These are phyloP conservation scores for Agrocybe pediades DNA, from an alignment of 768 basidiomycete genomes.

Conservation along the genomic window DNA sequence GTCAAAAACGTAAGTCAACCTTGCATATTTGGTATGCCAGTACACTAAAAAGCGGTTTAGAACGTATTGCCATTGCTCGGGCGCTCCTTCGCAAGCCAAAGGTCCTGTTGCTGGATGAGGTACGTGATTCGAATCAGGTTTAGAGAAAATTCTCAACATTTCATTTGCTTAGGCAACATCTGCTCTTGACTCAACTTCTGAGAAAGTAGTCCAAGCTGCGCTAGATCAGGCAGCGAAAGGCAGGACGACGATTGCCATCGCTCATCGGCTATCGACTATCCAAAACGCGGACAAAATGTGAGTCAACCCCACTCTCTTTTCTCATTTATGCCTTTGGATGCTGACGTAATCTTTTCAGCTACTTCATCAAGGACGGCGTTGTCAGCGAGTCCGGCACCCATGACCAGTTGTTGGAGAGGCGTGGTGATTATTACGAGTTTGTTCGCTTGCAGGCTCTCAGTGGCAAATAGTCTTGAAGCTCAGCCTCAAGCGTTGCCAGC, in stretches of 20 bases:
- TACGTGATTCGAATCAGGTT: too few species aligned
- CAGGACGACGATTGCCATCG: constrained; percentile 92
- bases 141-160: constrained; percentile 1
- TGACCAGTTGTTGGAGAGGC: constrained; percentile 66
- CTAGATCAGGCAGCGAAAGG: constrained; percentile 91
- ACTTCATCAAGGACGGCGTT: constrained; percentile 84
- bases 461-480: too few species aligned
- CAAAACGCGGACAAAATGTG: constrained; percentile 90
- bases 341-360: constrained; percentile 42
- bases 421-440: constrained; percentile 32
- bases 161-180: constrained; percentile 62
- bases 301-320: constrained; percentile 23
- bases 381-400: constrained; percentile 88
- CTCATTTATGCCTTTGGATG: not conserved
- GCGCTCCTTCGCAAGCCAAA: constrained; percentile 91
- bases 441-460: not conserved
- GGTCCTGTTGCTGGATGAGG: constrained; percentile 83
- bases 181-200: constrained; percentile 89
- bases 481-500: too few species aligned
- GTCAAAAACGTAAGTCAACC: constrained; percentile 70
- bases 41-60: constrained; percentile 22
- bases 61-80: constrained; percentile 85
- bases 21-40: not conserved
- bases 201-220: constrained; percentile 93
- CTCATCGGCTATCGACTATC: constrained; percentile 91